phyloP scores from a whole-genome alignment of 1,284 basidiomycete genomes.

The Ganoderma sp. region DNA sequence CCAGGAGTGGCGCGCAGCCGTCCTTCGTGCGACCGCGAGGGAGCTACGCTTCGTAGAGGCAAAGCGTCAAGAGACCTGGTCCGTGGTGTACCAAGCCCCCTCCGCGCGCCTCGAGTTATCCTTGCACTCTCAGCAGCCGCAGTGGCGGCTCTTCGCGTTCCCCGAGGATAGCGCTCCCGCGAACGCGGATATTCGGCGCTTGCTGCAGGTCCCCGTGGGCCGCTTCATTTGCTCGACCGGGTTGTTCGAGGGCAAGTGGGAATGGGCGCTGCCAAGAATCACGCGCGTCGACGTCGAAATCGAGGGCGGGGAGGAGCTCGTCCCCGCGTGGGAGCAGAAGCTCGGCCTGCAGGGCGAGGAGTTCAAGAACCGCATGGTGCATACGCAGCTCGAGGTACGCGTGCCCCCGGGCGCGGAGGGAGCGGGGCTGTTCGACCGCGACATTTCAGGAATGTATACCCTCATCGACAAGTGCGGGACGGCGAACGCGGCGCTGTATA shows the following conservation, averaged over 20 bases:
- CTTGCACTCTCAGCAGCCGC: conserved; percentile 77
- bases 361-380: conserved; percentile 71
- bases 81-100: conserved; percentile 78
- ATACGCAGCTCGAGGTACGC: conserved; percentile 68
- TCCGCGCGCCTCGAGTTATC: conserved; percentile 77
- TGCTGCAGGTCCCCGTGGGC: conserved; percentile 78
- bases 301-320: conserved; percentile 68
- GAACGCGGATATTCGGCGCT: conserved; percentile 78
- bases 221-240: conserved; percentile 67
- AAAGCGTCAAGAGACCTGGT: conserved; percentile 90
- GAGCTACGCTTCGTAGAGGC: conserved; percentile 87
- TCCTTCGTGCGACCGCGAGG: conserved; percentile 62
- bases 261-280: conserved; percentile 77
- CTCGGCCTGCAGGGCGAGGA: conserved; percentile 77
- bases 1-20: conserved; percentile 72
- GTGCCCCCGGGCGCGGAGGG: conserved; percentile 50
- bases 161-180: conserved; percentile 74
- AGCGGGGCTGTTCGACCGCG: conserved; percentile 67
- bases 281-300: conserved; percentile 65
- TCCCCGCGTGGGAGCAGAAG: conserved; percentile 85
- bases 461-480: conserved; percentile 90
- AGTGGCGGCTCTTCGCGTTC: conserved; percentile 88
- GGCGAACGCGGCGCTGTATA: conserved; percentile 85
- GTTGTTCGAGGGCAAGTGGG: conserved; percentile 79
- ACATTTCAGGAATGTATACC: conserved; percentile 81